Conservation (phyloP, 2,329 filamentous ascomycete genomes). For the Iodosphaeria phyllophila region DNA sequence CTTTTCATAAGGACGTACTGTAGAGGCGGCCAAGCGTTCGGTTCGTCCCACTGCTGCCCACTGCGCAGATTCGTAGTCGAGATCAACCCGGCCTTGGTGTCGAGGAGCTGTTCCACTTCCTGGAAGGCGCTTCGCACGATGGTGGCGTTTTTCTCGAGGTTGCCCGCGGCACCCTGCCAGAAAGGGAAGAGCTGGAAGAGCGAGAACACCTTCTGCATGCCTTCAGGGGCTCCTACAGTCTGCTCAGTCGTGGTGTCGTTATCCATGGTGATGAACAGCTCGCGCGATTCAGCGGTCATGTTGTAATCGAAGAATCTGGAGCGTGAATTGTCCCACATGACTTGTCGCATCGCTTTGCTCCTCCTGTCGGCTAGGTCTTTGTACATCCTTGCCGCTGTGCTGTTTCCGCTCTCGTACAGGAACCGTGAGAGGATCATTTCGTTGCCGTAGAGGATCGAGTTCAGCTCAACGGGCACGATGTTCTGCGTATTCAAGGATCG, state of each 20-base stretch:
- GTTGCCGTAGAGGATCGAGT: slow-evolving; percentile 49
- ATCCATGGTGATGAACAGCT: slow-evolving; percentile 32
- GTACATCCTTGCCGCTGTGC: slow-evolving; percentile 28
- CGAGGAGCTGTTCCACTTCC: slow-evolving; percentile 33
- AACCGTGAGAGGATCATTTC: slow-evolving; percentile 40
- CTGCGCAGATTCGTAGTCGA: slow-evolving; percentile 41
- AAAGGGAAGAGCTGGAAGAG: slow-evolving; percentile 47
- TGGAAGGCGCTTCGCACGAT: slow-evolving; percentile 34
- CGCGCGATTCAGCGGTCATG: slow-evolving; percentile 35
- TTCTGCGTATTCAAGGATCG: slow-evolving; percentile 40
- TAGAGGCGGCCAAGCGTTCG: slow-evolving; percentile 51
- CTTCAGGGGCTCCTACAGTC: slow-evolving; percentile 26
- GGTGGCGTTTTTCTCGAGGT: slow-evolving; percentile 37
- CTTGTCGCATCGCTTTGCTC: slow-evolving; percentile 39
- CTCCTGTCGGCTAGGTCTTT: slow-evolving; percentile 27
- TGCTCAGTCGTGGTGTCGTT: slow-evolving; percentile 22
- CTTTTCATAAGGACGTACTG: slow-evolving; percentile 45
- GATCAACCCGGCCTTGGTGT: slow-evolving; percentile 33
- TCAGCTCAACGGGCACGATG: slow-evolving; percentile 45
- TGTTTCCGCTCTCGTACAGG: slow-evolving; percentile 29
- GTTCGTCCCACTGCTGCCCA: slow-evolving; percentile 52
- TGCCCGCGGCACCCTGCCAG: slow-evolving; percentile 43
- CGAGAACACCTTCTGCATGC: slow-evolving; percentile 37
- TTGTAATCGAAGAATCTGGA: slow-evolving; percentile 54
- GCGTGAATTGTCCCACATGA: slow-evolving; percentile 46